Evolutionary conservation across 768 basidiomycete species (phyloP), one percentile per base, ranked within the genome.

Genomic region (Antrodiella citrinella): DNA sequence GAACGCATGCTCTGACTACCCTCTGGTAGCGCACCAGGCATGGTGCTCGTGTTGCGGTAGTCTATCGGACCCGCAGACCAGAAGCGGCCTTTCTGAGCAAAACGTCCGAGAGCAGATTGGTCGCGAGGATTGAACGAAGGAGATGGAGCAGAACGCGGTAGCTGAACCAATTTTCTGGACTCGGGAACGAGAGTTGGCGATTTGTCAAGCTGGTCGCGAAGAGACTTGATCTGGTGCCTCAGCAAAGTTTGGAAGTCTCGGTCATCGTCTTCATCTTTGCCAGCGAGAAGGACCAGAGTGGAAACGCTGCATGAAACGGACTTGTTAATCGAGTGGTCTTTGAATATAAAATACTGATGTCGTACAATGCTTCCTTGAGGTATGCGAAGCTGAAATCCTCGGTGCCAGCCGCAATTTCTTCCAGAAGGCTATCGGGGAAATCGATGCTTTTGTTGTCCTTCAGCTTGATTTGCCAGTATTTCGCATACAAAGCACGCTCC

Each of bases 341-440:
- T 4, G 26, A 9, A n/a, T n/a, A n/a, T n/a, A n/a, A n/a, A n/a
- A n/a, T n/a, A n/a, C n/a, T n/a, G n/a, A n/a, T 30, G 18, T 24
- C 86, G 53, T 62, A 92, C 90, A 92, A 92, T 2, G 80, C 87
- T 65, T 92, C 91, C 63, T 94, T 92, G 58, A 93, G 70, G 65
- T 90, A 92, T 0, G 91, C 88, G 62, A 92, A 92, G 57, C 84
- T 87, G 69, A 92, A 92, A 24, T 71, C 68, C 25, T 74, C 69
- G 0, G 89, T 91, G 51, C 66, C 47, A 9, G 72, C 66, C 4
- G 82, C 86, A 22, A 87, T 69, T 54, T 80, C 75, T 10, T 75
- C 64, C 15, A 82, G 71, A 25, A 92, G 72, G 11, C 68, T 54
- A 55, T 89, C 82, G 0, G 90, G 80, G 69, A 88, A 91, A 3